Evolutionary conservation across 2,329 filamentous ascomycete species (phyloP).

Genomic region (Xylariales sp.): DNA sequence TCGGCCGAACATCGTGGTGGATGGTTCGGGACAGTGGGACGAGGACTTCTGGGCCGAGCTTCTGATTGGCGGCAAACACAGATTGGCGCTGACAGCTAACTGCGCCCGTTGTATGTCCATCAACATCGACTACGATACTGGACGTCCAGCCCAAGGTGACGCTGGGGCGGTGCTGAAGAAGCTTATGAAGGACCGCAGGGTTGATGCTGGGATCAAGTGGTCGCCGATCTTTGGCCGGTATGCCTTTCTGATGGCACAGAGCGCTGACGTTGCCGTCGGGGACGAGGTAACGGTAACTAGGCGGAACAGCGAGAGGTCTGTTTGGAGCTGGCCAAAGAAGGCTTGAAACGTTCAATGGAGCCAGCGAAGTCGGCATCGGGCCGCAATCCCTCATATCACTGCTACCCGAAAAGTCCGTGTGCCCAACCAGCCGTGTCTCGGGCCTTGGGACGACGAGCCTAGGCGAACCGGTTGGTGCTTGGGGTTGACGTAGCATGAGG

Average conservation of each 20-base stretch:
- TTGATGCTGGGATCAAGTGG: constrained; percentile 64
- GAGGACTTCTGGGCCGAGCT: constrained; percentile 72
- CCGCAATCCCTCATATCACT: no score
- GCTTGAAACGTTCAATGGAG: no score
- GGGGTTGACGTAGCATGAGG: background rate
- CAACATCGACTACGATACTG: constrained; percentile 67
- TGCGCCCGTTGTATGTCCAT: constrained; percentile 65
- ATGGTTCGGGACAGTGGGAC: constrained; percentile 55
- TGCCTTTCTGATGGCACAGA: constrained; percentile 47
- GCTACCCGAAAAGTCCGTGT: no score
- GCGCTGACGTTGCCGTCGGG: constrained; percentile 42
- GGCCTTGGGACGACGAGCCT: background rate
- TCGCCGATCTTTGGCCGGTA: constrained; percentile 71
- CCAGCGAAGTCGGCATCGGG: no score
- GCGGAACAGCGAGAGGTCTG: constrained; percentile 45
- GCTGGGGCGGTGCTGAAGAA: constrained; percentile 62
- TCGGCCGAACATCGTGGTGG: constrained; percentile 67
- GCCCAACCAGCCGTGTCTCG: background rate
- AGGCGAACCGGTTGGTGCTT: background rate
- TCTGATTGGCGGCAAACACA: constrained; percentile 28
- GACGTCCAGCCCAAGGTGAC: constrained; percentile 51
- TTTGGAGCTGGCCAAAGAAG: constrained; percentile 45
- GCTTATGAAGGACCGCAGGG: constrained; percentile 64
- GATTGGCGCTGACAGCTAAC: constrained; percentile 60
- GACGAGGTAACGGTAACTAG: constrained; percentile 50